These are phyloP conservation scores for Lantana camara DNA, from an alignment of 257 asterid species.

Conservation along the genomic window DNA sequence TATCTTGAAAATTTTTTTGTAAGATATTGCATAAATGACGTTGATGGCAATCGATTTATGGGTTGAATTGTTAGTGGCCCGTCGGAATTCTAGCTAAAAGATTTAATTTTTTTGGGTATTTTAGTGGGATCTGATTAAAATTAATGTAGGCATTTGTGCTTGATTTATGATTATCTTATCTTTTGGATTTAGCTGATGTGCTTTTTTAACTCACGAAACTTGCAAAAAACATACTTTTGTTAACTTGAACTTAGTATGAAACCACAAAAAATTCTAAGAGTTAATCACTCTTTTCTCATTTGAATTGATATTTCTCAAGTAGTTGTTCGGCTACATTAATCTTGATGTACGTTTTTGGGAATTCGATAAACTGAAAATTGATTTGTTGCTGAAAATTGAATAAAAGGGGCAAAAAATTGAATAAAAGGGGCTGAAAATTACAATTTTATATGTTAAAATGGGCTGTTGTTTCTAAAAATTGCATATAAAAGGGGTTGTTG, in stretches of 20 bases:
- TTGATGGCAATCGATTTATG: not conserved
- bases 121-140: conserved; percentile 14
- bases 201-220: not conserved
- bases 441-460: no score
- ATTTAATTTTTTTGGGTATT: conserved; percentile 11
- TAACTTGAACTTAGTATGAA: not conserved
- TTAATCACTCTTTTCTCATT: not conserved
- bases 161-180: not conserved
- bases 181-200: conserved; percentile 6
- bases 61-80: not conserved
- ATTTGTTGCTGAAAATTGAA: no score
- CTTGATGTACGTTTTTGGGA: no score
- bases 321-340: not conserved
- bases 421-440: no score
- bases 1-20: no score
- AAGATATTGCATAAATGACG: conserved; percentile 1
- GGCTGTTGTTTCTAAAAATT: no score
- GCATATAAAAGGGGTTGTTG: no score
- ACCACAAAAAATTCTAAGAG: not conserved
- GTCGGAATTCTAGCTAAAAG: not conserved
- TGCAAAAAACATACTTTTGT: not conserved
- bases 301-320: no score
- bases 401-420: no score
- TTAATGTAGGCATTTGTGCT: not conserved
- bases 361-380: no score